Evolutionary conservation across 805 yeast species (phyloP).

Genomic region (Barnettozyma pratensis): DNA sequence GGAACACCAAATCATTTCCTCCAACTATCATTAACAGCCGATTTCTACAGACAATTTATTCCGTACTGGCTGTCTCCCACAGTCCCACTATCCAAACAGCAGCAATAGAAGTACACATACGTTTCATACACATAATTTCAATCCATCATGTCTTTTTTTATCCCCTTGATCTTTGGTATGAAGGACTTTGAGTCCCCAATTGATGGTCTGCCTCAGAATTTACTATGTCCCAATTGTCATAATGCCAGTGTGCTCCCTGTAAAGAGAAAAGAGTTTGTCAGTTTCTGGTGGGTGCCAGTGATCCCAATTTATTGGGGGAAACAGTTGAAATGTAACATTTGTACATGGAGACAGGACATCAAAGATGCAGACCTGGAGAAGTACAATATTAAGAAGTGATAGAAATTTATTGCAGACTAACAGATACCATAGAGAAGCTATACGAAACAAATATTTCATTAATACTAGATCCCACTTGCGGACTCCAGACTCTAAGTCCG

Average conservation of each 20-base stretch:
- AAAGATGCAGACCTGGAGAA: constrained; percentile 26
- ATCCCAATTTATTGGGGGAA: constrained; percentile 47
- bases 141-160: constrained; percentile 5
- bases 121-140: background rate
- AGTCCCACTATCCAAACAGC: no score
- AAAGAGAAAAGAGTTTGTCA: constrained; percentile 45
- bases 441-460: no score
- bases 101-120: no score
- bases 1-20: background rate
- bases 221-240: constrained; percentile 53
- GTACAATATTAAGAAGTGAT: constrained; percentile 11
- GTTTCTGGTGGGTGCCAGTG: constrained; percentile 48
- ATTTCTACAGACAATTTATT: no score
- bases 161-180: constrained; percentile 28
- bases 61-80: no score
- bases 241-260: constrained; percentile 48
- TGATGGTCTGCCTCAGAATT: constrained; percentile 20
- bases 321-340: constrained; percentile 43
- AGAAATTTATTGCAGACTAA: background rate
- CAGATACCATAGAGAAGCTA: no score
- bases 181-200: constrained; percentile 23
- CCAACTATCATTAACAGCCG: background rate
- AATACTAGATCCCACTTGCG: no score
- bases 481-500: no score
- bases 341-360: constrained; percentile 42